Evolutionary conservation across 2,329 filamentous ascomycete genomes (phyloP).

Genomic region (Thermoascus crustaceus): DNA sequence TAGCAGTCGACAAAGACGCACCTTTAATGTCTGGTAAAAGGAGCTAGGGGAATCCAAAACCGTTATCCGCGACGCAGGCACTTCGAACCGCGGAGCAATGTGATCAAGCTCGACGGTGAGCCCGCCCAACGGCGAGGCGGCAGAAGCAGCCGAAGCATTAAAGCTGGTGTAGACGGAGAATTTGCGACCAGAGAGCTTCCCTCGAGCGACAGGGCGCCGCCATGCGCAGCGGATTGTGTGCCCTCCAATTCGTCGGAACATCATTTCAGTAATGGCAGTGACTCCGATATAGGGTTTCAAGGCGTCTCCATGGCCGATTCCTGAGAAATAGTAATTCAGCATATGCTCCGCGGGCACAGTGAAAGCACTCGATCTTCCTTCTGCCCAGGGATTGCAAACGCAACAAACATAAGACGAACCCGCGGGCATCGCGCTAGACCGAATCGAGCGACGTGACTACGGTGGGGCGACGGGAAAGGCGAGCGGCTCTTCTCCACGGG

Average conservation of each 20-base stretch:
- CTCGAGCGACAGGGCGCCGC: slow-evolving; percentile 23
- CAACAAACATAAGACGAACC: slow-evolving; percentile 22
- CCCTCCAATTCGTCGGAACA: slow-evolving; percentile 35
- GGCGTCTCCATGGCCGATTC: no score
- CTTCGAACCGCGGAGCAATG: slow-evolving; percentile 82
- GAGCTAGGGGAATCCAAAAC: slow-evolving; percentile 74
- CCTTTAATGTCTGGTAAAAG: slow-evolving; percentile 89
- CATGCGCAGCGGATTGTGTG: slow-evolving; percentile 28
- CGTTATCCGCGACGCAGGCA: slow-evolving; percentile 69
- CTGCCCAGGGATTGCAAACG: slow-evolving; percentile 21
- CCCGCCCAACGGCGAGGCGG: slow-evolving; percentile 45
- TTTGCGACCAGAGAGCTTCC: slow-evolving; percentile 25
- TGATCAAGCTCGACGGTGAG: slow-evolving; percentile 72
- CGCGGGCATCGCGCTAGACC: slow-evolving; percentile 13
- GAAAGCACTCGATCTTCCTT: not conserved
- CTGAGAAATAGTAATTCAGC: no score
- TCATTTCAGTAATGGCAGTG: slow-evolving; percentile 13
- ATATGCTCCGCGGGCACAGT: no score
- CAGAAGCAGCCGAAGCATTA: slow-evolving; percentile 18
- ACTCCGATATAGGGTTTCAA: not conserved
- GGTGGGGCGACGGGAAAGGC: no score
- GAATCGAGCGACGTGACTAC: slow-evolving; percentile 13
- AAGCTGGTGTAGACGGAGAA: slow-evolving; percentile 27
- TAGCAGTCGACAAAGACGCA: slow-evolving; percentile 24
- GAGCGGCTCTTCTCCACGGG: no score